These are phyloP conservation scores for Trichosporon inkin DNA, from an alignment of 1,284 basidiomycete species.

Conservation along the genomic window DNA sequence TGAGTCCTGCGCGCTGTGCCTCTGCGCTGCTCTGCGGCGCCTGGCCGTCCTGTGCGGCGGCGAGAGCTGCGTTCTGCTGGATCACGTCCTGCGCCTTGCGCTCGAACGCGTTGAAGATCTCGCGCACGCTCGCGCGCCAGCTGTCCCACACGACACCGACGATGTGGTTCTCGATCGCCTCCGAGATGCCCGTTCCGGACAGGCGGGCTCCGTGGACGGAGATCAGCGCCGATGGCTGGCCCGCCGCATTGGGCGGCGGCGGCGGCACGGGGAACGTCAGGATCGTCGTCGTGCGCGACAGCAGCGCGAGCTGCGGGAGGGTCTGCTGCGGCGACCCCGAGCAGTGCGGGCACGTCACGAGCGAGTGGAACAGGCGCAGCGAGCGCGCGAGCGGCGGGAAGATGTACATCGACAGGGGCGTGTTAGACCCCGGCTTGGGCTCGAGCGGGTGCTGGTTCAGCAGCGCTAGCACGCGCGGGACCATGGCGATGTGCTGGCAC, in stretches of 20 bases:
- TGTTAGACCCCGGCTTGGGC: slow-evolving; percentile 45
- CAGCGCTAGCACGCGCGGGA: slow-evolving; percentile 43
- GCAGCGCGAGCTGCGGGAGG: slow-evolving; percentile 48
- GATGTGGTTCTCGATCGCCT: slow-evolving; percentile 50
- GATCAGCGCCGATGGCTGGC: slow-evolving; percentile 41
- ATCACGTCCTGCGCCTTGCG: slow-evolving; percentile 47
- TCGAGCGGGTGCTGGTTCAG: slow-evolving; percentile 42
- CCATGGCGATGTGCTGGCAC: slow-evolving; percentile 38
- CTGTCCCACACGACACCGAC: slow-evolving; percentile 50
- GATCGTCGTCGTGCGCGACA: slow-evolving; percentile 47
- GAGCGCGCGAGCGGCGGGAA: slow-evolving; percentile 43
- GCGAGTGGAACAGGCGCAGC: slow-evolving; percentile 43
- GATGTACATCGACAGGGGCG: slow-evolving; percentile 41
- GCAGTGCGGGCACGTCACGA: slow-evolving; percentile 39
- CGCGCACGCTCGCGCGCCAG: slow-evolving; percentile 47
- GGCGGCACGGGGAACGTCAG: slow-evolving; percentile 46
- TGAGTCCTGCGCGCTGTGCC: slow-evolving; percentile 46
- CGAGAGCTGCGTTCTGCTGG: slow-evolving; percentile 27
- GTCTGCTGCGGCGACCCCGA: slow-evolving; percentile 45
- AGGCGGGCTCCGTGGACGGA: slow-evolving; percentile 46
- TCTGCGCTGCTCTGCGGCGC: slow-evolving; percentile 30
- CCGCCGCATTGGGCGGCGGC: slow-evolving; percentile 36
- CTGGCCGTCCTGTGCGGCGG: slow-evolving; percentile 16
- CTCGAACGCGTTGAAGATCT: slow-evolving; percentile 45
- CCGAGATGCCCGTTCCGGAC: slow-evolving; percentile 45